Evolutionary conservation across 345 rosid genomes (phyloP), one percentile per base, ranked within the genome.

Genomic region (Dipteronia sinensis): DNA sequence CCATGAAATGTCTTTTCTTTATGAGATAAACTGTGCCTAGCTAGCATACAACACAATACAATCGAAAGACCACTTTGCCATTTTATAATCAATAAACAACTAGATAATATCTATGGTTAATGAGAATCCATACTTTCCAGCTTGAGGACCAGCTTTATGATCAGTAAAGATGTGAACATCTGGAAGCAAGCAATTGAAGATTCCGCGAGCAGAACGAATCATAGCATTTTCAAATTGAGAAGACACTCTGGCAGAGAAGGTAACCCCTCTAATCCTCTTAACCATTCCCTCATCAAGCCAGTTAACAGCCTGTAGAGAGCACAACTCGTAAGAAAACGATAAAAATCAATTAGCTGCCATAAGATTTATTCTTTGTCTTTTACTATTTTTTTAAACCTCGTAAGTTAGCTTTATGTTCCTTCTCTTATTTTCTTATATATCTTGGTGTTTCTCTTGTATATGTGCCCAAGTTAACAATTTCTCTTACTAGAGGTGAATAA

Each of bases 261-360:
- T 88, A 29, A 64, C 73, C 68, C 98, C 98, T 83, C 99, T 91
- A 79, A 97, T 94, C 87, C 88, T 90, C 84, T 89, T 94, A 42
- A 91, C 93, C 98, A 91, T 91, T 75, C 98, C 98, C 83, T 93
- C 97, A 34, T 94, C 93, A 13, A 83, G 77, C 98, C 98, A 94
- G 20, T 77, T 72, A 47, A 90, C 88, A 25, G 93, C 90, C 98
- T 94, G 88, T 73, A 76, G 38, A 34, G 38, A 83, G 69, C 31
- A 58, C 63, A 81, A 71, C 42, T 19, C 16, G 63, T 73, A 67
- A 81, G 79, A 42, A 74, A 19, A 72, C 23, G 22, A 70, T 27
- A 58, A 73, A 49, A 46, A 74, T 20, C 25, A 6, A 31, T 17
- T 6, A 62, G 67, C 29, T 25, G 27, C 29, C 3, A 64, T 17